phyloP scores from a whole-genome alignment of 768 basidiomycete genomes.

The Ramaria sp. region DNA sequence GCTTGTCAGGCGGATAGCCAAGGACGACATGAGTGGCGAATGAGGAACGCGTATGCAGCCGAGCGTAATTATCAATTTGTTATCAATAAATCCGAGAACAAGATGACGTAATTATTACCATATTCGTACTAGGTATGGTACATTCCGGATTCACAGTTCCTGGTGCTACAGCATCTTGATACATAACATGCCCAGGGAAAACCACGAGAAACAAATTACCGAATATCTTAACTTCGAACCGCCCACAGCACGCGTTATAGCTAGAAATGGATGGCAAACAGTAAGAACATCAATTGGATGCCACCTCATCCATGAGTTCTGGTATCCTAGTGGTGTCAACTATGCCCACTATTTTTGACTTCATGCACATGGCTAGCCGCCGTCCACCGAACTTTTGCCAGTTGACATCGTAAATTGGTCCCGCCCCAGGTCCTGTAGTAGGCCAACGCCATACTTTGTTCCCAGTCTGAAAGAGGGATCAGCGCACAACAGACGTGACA shows the following conservation, averaged over 20 bases:
- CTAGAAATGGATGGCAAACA: background rate
- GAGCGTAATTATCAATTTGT: background rate
- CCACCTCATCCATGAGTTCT: background rate
- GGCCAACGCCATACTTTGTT: constrained; percentile 11
- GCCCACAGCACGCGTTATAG: background rate
- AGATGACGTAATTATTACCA: background rate
- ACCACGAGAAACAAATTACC: background rate
- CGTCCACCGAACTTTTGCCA: constrained; percentile 5
- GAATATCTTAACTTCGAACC: background rate
- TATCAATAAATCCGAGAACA: background rate
- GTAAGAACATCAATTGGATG: background rate
- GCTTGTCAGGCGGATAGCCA: background rate
- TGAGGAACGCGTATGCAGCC: background rate
- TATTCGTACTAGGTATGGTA: background rate
- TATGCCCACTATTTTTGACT: constrained; percentile 5
- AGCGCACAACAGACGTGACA: background rate
- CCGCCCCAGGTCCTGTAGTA: background rate
- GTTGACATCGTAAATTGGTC: constrained; percentile 8
- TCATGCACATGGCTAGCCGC: constrained; percentile 6
- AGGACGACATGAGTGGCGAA: background rate
- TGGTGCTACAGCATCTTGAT: background rate
- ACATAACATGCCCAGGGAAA: background rate
- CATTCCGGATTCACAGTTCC: background rate
- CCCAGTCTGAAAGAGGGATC: constrained; percentile 8
- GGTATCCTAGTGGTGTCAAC: constrained; percentile 5